These are phyloP conservation scores for Beauveria australis DNA, from an alignment of 2,329 filamentous ascomycete genomes.

Conservation along the genomic window DNA sequence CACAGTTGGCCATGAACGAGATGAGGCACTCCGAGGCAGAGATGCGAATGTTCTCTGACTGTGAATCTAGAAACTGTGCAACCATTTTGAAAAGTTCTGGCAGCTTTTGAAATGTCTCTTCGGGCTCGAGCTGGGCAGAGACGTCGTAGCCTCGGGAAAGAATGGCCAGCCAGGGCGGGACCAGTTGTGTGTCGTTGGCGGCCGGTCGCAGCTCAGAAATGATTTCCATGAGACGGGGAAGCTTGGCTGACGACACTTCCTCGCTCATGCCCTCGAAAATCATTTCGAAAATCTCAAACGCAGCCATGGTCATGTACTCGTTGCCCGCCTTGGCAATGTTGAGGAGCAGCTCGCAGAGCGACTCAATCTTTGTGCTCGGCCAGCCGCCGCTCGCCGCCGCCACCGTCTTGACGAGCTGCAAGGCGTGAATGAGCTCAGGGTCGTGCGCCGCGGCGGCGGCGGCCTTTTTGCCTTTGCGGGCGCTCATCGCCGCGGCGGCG, in stretches of 20 bases:
- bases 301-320: conserved; percentile 91
- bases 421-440: conserved; percentile 78
- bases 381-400: conserved; percentile 83
- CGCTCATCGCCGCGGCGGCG: conserved; percentile 50
- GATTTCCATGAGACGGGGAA: conserved; percentile 81
- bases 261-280: conserved; percentile 89
- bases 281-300: conserved; percentile 95
- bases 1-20: conserved; percentile 84
- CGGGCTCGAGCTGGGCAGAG: conserved; percentile 75
- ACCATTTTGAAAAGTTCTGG: conserved; percentile 78
- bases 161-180: conserved; percentile 95
- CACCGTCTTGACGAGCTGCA: conserved; percentile 87
- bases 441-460: conserved; percentile 54
- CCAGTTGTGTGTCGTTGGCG: conserved; percentile 85
- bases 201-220: conserved; percentile 88
- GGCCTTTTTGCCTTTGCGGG: conserved; percentile 58
- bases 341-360: conserved; percentile 80
- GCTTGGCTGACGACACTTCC: conserved; percentile 79
- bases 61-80: conserved; percentile 71
- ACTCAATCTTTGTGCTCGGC: conserved; percentile 93
- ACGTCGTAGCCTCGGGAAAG: conserved; percentile 92
- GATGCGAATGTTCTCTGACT: conserved; percentile 85
- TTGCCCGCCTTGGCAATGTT: conserved; percentile 84
- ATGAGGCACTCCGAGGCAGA: conserved; percentile 93
- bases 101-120: conserved; percentile 86